Base-by-base conservation (phyloP, 164 flowering plant genomes). In the Magnolia officinalis region DNA sequence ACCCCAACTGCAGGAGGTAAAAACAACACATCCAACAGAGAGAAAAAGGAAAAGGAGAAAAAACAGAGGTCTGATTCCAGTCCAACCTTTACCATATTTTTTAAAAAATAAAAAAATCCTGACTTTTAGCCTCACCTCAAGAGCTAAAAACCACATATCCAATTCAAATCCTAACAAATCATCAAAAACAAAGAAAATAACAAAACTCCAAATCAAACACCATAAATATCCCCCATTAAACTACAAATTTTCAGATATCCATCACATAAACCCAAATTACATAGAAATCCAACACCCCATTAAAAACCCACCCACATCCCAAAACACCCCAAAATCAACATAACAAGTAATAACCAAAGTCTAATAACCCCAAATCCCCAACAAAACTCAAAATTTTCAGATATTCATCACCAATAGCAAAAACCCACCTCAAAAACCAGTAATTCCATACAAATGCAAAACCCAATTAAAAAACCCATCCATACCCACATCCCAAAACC, bases 51-150 rank as follows among this genome's bases (percentile, higher is more conserved):
- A 70, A 70, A 70, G 55, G 29, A 20, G 3, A 70, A 70, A 67
- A 29, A 13, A 67, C 70, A 67, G 70, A 29, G 70, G 70, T 23
- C 49, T 67, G 45, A 67, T 67, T 67, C 70, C 70, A 45, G 26
- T 8, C 13, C n/a, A n/a, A 23, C 55, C 61, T 55, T 67, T 29
- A 24, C 37, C 67, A n/a, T 19, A 64, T 21, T n/a, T 21, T 20
- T 55, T n/a, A 49, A 75, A 75, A n/a, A 10, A 67, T 2, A 63
- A 16, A 70, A 72, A 29, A 77, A 18, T 10, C 76, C 63, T 14
- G 78, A 76, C 79, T 74, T 75, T 81, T 73, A 67, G 52, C 71
- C 67, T 23, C 59, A 51, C 81, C 79, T 68, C 73, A 77, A 74
- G 80, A 75, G 58, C 79, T 78, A 77, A 72, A 74, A 75, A 74